Conservation (phyloP, 2,329 filamentous ascomycete species). For the Didymella exigua region DNA sequence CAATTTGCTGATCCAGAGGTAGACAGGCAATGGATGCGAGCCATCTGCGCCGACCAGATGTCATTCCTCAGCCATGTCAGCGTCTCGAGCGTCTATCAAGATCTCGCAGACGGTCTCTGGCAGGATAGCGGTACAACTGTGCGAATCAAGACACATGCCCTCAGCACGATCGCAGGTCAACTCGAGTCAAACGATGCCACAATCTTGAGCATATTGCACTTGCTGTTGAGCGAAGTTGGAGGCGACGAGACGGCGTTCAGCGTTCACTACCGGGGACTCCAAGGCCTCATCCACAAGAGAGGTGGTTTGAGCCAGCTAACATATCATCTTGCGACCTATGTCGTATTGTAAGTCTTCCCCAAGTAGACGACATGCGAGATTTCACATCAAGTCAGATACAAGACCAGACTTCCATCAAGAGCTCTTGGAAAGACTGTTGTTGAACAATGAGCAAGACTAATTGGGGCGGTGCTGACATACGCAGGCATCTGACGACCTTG, state of each 20-base stretch:
- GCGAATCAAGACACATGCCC: conserved; percentile 39
- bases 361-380: neutral
- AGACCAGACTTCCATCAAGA: neutral
- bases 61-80: conserved; percentile 45
- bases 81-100: conserved; percentile 42
- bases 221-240: conserved; percentile 42
- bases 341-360: conserved; percentile 34
- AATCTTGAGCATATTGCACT: conserved; percentile 40
- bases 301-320: conserved; percentile 28
- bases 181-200: conserved; percentile 38
- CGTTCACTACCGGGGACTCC: conserved; percentile 38
- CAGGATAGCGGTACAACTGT: conserved; percentile 41
- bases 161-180: conserved; percentile 35
- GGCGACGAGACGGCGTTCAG: conserved; percentile 37
- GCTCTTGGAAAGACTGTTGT: neutral
- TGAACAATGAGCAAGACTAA: neutral
- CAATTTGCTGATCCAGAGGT: conserved; percentile 5
- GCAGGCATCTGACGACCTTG: neutral
- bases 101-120: conserved; percentile 34
- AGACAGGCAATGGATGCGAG: conserved; percentile 38
- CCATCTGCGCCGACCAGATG: conserved; percentile 35
- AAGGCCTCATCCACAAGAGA: conserved; percentile 34
- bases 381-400: no score
- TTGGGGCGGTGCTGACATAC: neutral
- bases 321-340: conserved; percentile 28